These are phyloP conservation scores for Colletotrichum zoysiae DNA, from an alignment of 2,329 filamentous ascomycete genomes.

Conservation along the genomic window DNA sequence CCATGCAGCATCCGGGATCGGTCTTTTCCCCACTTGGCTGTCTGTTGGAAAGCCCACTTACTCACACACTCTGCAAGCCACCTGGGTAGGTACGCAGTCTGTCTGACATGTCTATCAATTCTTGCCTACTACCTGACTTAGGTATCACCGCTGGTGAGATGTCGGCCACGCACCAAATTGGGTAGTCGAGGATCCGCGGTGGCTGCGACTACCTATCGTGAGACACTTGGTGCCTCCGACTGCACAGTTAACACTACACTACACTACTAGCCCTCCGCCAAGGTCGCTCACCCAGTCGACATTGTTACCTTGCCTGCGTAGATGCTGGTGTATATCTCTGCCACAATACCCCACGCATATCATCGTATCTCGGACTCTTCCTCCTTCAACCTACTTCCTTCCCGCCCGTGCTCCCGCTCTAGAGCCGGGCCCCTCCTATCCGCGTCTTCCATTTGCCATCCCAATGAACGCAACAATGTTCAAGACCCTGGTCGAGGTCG, in stretches of 20 bases:
- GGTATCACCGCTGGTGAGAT: background rate
- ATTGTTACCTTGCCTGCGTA: background rate
- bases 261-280: background rate
- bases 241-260: background rate
- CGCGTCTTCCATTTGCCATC: no score
- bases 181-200: slow-evolving; percentile 15
- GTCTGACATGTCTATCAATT: no score
- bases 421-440: background rate
- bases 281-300: background rate
- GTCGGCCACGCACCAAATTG: background rate
- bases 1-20: no score
- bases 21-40: no score
- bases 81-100: no score
- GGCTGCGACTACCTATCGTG: slow-evolving; percentile 26
- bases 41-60: no score
- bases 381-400: background rate
- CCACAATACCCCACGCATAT: background rate
- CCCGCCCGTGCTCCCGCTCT: background rate
- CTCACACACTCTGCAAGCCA: no score
- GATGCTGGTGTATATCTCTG: background rate
- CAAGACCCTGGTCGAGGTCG: slow-evolving; percentile 50
- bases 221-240: background rate
- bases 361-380: background rate
- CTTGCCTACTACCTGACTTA: no score
- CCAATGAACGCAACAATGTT: slow-evolving; percentile 53